These are phyloP conservation scores for Melastoma malabathricum DNA, from an alignment of 345 rosid genomes.

Conservation along the genomic window DNA sequence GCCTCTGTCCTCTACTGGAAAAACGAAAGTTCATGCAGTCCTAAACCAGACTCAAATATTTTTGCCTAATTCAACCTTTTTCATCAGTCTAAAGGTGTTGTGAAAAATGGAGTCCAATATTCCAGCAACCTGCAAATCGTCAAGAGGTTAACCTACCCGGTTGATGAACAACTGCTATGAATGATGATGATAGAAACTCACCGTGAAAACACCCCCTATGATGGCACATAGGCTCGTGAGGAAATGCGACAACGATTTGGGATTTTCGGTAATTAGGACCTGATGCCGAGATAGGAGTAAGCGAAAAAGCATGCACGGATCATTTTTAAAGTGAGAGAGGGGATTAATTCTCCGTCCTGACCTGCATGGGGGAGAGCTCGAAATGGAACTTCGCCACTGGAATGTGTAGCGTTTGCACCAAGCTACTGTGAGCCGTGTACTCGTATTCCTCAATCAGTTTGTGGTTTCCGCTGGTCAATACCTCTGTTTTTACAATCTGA, in stretches of 20 bases:
- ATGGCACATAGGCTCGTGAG: constrained; percentile 94
- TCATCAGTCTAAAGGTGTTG: constrained; percentile 72
- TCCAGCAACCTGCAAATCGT: constrained; percentile 73
- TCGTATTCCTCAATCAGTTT: constrained; percentile 69
- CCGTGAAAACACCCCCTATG: constrained; percentile 99
- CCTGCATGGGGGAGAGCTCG: constrained; percentile 99
- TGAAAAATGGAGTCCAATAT: constrained; percentile 79
- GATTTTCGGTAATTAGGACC: constrained; percentile 76
- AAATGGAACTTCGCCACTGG: constrained; percentile 87
- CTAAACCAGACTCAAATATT: constrained; percentile 46
- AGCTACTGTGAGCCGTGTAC: constrained; percentile 96
- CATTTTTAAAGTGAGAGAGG: no score
- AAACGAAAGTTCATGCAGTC: no score
- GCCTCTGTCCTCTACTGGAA: no score
- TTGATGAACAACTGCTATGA: background rate
- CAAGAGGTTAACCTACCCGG: background rate
- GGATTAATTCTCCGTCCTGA: constrained; percentile 4
- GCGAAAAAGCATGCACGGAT: background rate
- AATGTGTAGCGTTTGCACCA: constrained; percentile 51
- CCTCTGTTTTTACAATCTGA: constrained; percentile 91
- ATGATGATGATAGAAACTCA: constrained; percentile 18
- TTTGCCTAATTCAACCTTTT: constrained; percentile 88
- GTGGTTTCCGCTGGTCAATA: constrained; percentile 30
- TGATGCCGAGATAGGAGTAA: constrained; percentile 14
- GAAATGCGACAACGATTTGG: constrained; percentile 82